A percentile compares a stretch with the other conserved stretches of the same genome.
phyloP scores from a whole-genome alignment of 1,139 yeast species.

The Candida smagusa region DNA sequence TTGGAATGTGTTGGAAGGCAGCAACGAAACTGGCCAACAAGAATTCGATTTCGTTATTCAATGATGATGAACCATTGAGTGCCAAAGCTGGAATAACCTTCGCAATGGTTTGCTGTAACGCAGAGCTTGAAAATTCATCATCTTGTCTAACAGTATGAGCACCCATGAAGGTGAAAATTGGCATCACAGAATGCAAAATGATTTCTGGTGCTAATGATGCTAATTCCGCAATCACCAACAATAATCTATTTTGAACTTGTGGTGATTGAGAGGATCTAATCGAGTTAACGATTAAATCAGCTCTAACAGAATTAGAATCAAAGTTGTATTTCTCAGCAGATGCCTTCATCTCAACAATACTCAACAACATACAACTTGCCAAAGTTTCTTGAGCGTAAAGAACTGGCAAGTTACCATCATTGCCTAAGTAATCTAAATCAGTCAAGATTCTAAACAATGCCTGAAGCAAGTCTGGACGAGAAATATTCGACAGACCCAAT shows the following conservation, averaged over 20 bases:
- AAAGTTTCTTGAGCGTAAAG: conserved; percentile 87
- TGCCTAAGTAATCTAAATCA: conserved; percentile 83
- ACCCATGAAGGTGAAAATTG: conserved; percentile 98
- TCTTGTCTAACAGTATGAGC: conserved; percentile 96
- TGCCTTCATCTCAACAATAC: conserved; percentile 51
- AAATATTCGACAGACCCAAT: conserved; percentile 18
- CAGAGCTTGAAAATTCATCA: conserved; percentile 90
- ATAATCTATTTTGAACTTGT: conserved; percentile 85
- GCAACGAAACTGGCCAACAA: conserved; percentile 84
- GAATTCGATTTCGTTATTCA: conserved; percentile 71
- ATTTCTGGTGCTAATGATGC: conserved; percentile 90
- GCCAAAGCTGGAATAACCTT: conserved; percentile 91
- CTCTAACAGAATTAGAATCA: conserved; percentile 74
- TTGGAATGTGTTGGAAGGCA: conserved; percentile 93
- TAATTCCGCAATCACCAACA: conserved; percentile 80
- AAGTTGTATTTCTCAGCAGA: conserved; percentile 24
- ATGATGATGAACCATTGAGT: conserved; percentile 49
- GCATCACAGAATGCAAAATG: conserved; percentile 95
- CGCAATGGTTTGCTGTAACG: conserved; percentile 86
- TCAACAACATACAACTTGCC: conserved; percentile 79
- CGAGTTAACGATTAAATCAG: conserved; percentile 86
- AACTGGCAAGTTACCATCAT: conserved; percentile 88
- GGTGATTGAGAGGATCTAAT: conserved; percentile 88
- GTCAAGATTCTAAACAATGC: conserved; percentile 70
- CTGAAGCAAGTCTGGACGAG: conserved; percentile 49